These are phyloP conservation scores for Trifolium pratense DNA, from an alignment of 306 rosid species.

Conservation along the genomic window DNA sequence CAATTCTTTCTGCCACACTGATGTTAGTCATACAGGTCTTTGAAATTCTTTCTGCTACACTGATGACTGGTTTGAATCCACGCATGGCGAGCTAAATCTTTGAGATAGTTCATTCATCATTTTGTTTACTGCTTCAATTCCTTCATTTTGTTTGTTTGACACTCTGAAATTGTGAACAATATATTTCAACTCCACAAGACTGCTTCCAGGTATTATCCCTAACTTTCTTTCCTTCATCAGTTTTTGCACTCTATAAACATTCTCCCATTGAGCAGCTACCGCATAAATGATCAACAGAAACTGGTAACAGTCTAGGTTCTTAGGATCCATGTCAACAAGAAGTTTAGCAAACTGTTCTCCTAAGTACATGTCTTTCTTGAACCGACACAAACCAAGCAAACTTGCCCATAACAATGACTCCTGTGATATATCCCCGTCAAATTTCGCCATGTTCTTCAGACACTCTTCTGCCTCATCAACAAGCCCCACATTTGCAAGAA, in stretches of 20 bases:
- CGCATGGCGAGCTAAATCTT: conserved; percentile 40
- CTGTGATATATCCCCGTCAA: conserved; percentile 41
- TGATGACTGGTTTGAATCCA: conserved; percentile 22
- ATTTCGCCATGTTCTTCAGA: conserved; percentile 50
- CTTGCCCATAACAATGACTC: conserved; percentile 62
- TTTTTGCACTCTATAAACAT: conserved; percentile 60
- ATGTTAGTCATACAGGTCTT: too few relatives aligned
- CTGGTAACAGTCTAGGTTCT: conserved; percentile 57
- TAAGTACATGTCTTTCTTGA: conserved; percentile 56
- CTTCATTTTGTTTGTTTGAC: conserved; percentile 43
- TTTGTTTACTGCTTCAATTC: conserved; percentile 42
- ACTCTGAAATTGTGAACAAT: conserved; percentile 65
- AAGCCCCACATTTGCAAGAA: conserved; percentile 54
- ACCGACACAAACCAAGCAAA: conserved; percentile 62
- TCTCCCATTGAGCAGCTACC: conserved; percentile 70
- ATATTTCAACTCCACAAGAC: conserved; percentile 69
- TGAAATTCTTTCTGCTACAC: too few relatives aligned
- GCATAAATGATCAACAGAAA: conserved; percentile 71
- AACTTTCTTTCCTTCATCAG: conserved; percentile 55
- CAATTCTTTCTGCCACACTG: too few relatives aligned
- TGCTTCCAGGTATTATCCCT: conserved; percentile 61
- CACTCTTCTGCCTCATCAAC: conserved; percentile 59
- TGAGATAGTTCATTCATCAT: conserved; percentile 49
- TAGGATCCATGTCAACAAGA: conserved; percentile 64
- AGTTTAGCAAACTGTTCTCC: conserved; percentile 65